Percentiles rank a stretch among this genome's conserved stretches.
Conservation (phyloP, 2,329 filamentous ascomycete genomes). For the Lasiodiplodia gonubiensis region DNA sequence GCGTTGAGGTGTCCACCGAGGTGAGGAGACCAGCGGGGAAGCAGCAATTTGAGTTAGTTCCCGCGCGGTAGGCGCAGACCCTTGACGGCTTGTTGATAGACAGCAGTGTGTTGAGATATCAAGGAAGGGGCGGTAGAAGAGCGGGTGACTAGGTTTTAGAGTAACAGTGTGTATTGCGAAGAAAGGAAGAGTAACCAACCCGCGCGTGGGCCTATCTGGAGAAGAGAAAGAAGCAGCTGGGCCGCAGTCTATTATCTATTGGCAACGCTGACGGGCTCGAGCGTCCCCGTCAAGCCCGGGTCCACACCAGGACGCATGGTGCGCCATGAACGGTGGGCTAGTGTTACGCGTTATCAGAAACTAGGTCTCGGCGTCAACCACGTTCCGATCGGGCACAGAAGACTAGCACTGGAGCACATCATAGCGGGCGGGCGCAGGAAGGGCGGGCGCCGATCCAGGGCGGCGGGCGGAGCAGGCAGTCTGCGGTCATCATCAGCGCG, state of each 20-base stretch:
- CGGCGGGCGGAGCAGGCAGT: conserved; percentile 5
- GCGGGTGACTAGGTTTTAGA: not conserved
- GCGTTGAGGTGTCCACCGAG: not conserved
- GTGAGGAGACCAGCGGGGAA: not conserved
- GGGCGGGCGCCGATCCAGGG: not conserved
- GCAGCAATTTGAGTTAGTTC: not conserved
- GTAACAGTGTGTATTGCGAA: not conserved
- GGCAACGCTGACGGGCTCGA: conserved; percentile 10
- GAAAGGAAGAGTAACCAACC: not conserved
- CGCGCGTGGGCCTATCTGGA: not conserved
- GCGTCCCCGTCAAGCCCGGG: not conserved
- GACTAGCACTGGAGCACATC: conserved; percentile 1
- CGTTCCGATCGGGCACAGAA: conserved; percentile 11
- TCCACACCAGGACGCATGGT: conserved; percentile 1
- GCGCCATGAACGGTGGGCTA: conserved; percentile 2
- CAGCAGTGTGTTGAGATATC: not conserved
- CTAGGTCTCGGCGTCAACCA: conserved; percentile 21
- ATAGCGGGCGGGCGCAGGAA: conserved; percentile 14
- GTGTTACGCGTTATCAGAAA: conserved; percentile 25
- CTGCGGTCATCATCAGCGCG: not conserved
- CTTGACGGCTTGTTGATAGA: too few species aligned
- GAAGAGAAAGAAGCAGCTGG: not conserved
- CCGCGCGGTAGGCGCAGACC: not conserved
- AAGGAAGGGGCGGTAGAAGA: not conserved
- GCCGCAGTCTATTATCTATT: conserved; percentile 2